These are phyloP conservation scores for Coemansia sp. DNA, from an alignment of 192 early-diverging fungal genomes.

Conservation along the genomic window DNA sequence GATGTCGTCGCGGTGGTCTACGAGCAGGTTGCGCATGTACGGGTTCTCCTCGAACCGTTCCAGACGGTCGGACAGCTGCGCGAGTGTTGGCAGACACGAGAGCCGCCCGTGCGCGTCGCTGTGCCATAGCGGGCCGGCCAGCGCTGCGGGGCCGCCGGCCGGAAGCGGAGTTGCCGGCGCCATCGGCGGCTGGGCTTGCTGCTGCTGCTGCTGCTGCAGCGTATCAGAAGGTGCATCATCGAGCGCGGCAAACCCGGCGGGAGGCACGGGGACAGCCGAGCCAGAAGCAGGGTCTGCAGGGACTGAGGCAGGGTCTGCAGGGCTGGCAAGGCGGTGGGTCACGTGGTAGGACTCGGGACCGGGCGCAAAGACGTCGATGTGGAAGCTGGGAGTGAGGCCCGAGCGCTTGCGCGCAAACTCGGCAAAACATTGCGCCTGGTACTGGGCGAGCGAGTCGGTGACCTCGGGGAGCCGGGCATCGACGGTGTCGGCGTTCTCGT, in stretches of 20 bases:
- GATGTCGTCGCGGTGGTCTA: constrained; percentile 44
- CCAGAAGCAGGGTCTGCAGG: too few species aligned
- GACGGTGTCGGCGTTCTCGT: constrained; percentile 59
- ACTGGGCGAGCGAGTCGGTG: constrained; percentile 40
- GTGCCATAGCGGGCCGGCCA: constrained; percentile 36
- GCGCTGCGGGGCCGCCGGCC: constrained; percentile 2
- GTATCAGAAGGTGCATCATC: too few species aligned
- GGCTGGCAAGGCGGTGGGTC: neutral
- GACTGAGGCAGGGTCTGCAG: too few species aligned
- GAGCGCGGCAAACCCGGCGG: too few species aligned
- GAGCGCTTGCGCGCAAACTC: constrained; percentile 58
- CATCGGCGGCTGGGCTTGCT: neutral
- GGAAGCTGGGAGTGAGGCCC: constrained; percentile 49
- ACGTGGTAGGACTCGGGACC: constrained; percentile 49
- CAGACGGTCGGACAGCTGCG: constrained; percentile 43
- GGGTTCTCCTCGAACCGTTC: constrained; percentile 44
- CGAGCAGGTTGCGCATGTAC: constrained; percentile 40
- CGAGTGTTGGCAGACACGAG: constrained; percentile 46
- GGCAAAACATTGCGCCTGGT: constrained; percentile 53
- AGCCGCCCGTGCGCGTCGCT: constrained; percentile 43
- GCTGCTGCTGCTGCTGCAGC: neutral
- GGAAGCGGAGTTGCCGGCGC: constrained; percentile 23
- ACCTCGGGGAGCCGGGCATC: constrained; percentile 46
- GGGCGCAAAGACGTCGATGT: constrained; percentile 56
- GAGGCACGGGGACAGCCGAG: too few species aligned